A percentile compares a stretch with the other conserved stretches of the same genome.
Conservation (phyloP, 345 rosid genomes). For the Lepidium africanum region DNA sequence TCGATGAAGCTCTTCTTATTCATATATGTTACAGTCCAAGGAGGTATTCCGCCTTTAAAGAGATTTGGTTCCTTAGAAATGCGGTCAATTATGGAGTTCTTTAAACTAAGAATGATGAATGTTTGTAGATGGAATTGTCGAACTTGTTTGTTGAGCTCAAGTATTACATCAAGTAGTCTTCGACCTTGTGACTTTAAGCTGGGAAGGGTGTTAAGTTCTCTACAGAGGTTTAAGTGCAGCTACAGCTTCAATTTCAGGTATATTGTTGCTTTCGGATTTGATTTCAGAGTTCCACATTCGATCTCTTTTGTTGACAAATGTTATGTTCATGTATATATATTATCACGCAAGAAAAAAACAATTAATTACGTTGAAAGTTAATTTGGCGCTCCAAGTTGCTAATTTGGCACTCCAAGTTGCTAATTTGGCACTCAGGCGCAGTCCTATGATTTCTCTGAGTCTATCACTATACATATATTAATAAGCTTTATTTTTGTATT, state of each 20-base stretch:
- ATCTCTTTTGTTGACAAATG: background rate
- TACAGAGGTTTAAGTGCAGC: slow-evolving; percentile 64
- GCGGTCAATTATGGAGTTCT: background rate
- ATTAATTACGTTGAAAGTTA: background rate
- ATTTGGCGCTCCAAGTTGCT: background rate
- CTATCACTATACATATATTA: background rate
- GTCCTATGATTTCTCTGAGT: background rate
- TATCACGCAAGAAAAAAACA: too few species aligned
- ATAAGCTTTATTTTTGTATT: background rate
- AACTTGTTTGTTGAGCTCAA: slow-evolving; percentile 49
- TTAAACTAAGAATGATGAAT: background rate
- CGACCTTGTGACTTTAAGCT: slow-evolving; percentile 87
- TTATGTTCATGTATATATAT: background rate
- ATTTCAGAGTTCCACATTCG: background rate
- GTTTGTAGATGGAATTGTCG: slow-evolving; percentile 78
- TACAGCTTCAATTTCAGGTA: slow-evolving; percentile 80
- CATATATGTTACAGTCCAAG: slow-evolving; percentile 86
- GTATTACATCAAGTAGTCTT: slow-evolving; percentile 59
- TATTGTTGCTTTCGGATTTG: background rate
- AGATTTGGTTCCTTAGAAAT: background rate
- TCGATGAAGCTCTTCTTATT: slow-evolving; percentile 59
- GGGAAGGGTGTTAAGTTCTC: slow-evolving; percentile 67
- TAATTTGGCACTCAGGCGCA: background rate
- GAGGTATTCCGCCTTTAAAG: slow-evolving; percentile 39
- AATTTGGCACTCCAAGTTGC: background rate